Evolutionary conservation across 139 green algal genomes (phyloP).

Genomic region (Deuterostichococcus epilithicus): DNA sequence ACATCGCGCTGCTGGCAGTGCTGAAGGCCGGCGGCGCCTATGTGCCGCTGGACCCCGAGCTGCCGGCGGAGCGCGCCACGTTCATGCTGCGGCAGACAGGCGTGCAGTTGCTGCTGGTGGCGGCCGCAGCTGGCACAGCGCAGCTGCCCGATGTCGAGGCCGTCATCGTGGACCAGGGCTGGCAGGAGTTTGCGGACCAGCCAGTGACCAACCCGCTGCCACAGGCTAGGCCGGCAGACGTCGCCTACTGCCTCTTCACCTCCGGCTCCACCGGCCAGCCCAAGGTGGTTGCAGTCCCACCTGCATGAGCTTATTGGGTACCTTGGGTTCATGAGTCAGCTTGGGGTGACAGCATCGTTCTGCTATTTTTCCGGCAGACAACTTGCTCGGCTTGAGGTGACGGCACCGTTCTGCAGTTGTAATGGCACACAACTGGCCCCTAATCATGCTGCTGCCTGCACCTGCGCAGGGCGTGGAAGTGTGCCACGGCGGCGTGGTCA

Average conservation of each 20-base stretch:
- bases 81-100: constrained; percentile 24
- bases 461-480: not conserved
- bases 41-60: constrained; percentile 52
- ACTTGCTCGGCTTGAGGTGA: not conserved
- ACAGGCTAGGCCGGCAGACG: no score
- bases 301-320: not conserved
- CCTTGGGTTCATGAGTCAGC: not conserved
- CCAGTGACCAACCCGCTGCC: no score
- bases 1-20: constrained; percentile 33
- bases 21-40: constrained; percentile 48
- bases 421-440: not conserved
- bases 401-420: not conserved
- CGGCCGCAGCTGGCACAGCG: not conserved
- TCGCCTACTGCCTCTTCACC: no score
- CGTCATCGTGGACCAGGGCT: no score
- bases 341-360: constrained; percentile 16
- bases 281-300: no score
- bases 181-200: no score
- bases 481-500: not conserved
- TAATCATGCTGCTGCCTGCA: no score
- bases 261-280: no score
- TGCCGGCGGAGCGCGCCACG: constrained; percentile 37
- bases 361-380: no score
- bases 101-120: not conserved
- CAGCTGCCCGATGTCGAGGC: no score